Evolutionary conservation across 2,329 filamentous ascomycete genomes (phyloP).

Genomic region (Didymella exigua): DNA sequence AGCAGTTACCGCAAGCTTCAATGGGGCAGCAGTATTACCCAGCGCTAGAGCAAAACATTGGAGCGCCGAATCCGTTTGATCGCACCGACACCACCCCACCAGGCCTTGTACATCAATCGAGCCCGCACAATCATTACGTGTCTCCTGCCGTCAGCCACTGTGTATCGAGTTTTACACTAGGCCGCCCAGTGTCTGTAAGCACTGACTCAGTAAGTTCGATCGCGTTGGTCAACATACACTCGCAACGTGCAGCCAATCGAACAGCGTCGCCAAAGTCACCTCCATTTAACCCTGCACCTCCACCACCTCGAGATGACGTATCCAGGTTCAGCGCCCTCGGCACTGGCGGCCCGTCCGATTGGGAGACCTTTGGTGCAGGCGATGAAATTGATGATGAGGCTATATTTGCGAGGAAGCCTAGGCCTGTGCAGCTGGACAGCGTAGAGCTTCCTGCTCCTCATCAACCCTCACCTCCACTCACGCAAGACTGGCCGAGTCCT

Average conservation of each 20-base stretch:
- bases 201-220: conserved; percentile 43
- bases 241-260: conserved; percentile 31
- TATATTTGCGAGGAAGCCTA: conserved; percentile 34
- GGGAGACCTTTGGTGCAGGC: conserved; percentile 44
- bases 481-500: conserved; percentile 42
- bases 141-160: conserved; percentile 41
- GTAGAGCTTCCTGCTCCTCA: conserved; percentile 38
- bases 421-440: conserved; percentile 31
- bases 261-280: conserved; percentile 36
- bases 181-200: conserved; percentile 24
- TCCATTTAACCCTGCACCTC: conserved; percentile 28
- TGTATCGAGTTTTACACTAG: conserved; percentile 32
- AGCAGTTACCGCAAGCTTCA: conserved; percentile 29
- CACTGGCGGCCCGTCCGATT: conserved; percentile 45
- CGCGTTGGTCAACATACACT: conserved; percentile 36
- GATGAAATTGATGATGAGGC: conserved; percentile 47
- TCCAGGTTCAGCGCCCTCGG: conserved; percentile 43
- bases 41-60: conserved; percentile 27
- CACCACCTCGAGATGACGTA: conserved; percentile 34
- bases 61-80: conserved; percentile 36
- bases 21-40: conserved; percentile 25
- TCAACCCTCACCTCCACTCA: conserved; percentile 32
- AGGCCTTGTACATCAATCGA: conserved; percentile 33
- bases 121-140: conserved; percentile 40
- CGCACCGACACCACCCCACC: conserved; percentile 33